phyloP scores from a whole-genome alignment of 2,329 filamentous ascomycete species.

The Lasiodiplodia sp. region DNA sequence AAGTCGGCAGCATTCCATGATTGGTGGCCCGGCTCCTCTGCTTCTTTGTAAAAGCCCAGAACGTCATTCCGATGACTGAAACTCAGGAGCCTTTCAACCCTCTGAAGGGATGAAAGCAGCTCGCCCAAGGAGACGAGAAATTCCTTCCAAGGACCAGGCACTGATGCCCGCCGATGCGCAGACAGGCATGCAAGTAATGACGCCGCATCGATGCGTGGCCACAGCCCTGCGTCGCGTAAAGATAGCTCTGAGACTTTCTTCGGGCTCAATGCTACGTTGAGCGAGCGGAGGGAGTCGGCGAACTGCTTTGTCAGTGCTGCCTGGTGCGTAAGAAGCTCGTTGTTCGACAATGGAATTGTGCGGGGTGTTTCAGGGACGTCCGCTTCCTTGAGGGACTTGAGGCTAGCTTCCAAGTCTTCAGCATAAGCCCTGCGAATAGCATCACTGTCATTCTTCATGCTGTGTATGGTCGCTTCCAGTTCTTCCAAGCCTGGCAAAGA shows the following conservation, averaged over 20 bases:
- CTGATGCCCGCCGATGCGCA: not conserved
- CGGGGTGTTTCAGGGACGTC: not conserved
- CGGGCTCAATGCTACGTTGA: not conserved
- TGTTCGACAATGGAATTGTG: not conserved
- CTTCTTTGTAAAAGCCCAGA: constrained; percentile 20
- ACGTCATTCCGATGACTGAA: not conserved
- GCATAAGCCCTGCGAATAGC: not conserved
- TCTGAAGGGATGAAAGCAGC: constrained; percentile 6
- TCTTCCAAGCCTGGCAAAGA: not conserved
- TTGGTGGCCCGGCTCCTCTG: constrained; percentile 53
- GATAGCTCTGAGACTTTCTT: not conserved
- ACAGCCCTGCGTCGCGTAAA: not conserved
- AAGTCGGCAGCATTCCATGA: constrained; percentile 61
- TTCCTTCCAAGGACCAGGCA: not conserved
- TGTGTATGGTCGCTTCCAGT: not conserved
- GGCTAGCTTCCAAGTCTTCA: constrained; percentile 4
- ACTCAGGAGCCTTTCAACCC: not conserved
- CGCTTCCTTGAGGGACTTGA: not conserved
- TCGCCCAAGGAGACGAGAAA: not conserved
- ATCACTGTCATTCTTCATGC: not conserved
- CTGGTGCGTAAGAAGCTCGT: not conserved
- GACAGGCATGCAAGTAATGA: constrained; percentile 8
- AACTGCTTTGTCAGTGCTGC: not conserved
- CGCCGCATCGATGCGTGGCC: not conserved
- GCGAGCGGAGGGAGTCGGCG: no score